Percentiles rank a stretch among this genome's conserved stretches.
Evolutionary conservation across 345 rosid species (phyloP).

Genomic region (Acer negundo): DNA sequence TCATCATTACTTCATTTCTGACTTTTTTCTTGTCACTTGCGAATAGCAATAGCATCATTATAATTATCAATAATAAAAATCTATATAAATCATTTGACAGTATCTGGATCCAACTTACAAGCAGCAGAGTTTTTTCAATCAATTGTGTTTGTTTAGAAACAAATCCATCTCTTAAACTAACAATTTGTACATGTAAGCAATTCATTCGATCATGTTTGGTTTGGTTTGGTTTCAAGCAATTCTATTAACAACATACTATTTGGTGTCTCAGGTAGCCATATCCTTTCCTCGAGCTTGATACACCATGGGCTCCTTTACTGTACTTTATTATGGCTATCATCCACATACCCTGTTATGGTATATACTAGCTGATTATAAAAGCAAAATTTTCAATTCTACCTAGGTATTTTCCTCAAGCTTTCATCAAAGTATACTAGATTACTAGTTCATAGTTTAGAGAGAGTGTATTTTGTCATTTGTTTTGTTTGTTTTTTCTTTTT

Average conservation of each 20-base stretch:
- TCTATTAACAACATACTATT: neutral
- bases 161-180: too few species aligned
- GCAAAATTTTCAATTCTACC: constrained; percentile 49
- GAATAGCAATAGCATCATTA: too few species aligned
- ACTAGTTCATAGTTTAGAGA: constrained; percentile 20
- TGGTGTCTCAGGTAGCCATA: constrained; percentile 81
- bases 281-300: constrained; percentile 70
- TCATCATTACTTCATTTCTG: too few species aligned
- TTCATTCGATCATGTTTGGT: too few species aligned
- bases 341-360: constrained; percentile 80
- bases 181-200: too few species aligned
- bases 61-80: too few species aligned
- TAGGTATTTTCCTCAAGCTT: constrained; percentile 52
- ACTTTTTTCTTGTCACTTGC: too few species aligned
- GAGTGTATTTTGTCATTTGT: neutral
- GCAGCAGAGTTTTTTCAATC: too few species aligned
- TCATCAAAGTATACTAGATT: constrained; percentile 33
- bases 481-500: neutral
- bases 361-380: constrained; percentile 49
- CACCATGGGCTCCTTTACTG: constrained; percentile 79
- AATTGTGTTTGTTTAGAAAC: too few species aligned
- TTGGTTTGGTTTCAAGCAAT: too few species aligned
- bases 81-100: too few species aligned
- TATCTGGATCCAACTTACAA: too few species aligned
- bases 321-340: constrained; percentile 54